Percentiles rank a stretch among this genome's conserved stretches.
Conservation (phyloP, 108 stramenopile genomes). For the Conticribra weissflogii region DNA sequence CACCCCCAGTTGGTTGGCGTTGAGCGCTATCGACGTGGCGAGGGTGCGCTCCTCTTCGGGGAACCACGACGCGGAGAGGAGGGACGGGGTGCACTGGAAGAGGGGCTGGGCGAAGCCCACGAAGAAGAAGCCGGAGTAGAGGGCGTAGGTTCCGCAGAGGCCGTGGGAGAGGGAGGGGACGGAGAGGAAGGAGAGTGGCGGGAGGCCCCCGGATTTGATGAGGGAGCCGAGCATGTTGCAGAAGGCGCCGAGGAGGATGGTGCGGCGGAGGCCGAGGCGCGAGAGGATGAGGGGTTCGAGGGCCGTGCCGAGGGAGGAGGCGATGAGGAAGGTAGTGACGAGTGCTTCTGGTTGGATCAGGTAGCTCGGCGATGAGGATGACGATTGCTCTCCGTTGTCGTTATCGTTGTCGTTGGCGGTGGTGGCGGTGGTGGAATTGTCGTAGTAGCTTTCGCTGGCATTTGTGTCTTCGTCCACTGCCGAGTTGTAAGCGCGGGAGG, state of each 20-base stretch:
- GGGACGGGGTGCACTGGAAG: slow-evolving; percentile 87
- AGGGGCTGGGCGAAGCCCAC: slow-evolving; percentile 86
- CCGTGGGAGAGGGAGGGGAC: slow-evolving; percentile 47
- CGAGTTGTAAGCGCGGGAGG: slow-evolving; percentile 31
- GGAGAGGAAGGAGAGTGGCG: slow-evolving; percentile 47
- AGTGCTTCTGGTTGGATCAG: neutral
- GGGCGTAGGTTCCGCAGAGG: slow-evolving; percentile 60
- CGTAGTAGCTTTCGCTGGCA: too few relatives aligned
- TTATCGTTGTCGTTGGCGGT: too few relatives aligned
- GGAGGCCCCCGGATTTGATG: slow-evolving; percentile 80
- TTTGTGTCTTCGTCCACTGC: too few relatives aligned
- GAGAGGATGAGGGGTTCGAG: slow-evolving; percentile 81
- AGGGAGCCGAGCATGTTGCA: slow-evolving; percentile 81
- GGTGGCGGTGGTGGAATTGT: too few relatives aligned
- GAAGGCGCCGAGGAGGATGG: slow-evolving; percentile 77
- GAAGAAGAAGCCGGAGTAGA: slow-evolving; percentile 83
- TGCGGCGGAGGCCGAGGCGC: slow-evolving; percentile 74
- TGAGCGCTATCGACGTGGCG: slow-evolving; percentile 86
- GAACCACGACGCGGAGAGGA: slow-evolving; percentile 87
- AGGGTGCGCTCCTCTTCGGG: slow-evolving; percentile 83
- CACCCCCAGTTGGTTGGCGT: slow-evolving; percentile 87
- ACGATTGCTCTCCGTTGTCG: slow-evolving; percentile 82
- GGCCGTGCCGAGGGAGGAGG: slow-evolving; percentile 11
- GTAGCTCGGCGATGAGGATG: slow-evolving; percentile 68
- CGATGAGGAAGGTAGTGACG: neutral